Percentiles rank a stretch among this genome's conserved stretches.
Evolutionary conservation across 768 basidiomycete species (phyloP).

Genomic region (Mycena metata): DNA sequence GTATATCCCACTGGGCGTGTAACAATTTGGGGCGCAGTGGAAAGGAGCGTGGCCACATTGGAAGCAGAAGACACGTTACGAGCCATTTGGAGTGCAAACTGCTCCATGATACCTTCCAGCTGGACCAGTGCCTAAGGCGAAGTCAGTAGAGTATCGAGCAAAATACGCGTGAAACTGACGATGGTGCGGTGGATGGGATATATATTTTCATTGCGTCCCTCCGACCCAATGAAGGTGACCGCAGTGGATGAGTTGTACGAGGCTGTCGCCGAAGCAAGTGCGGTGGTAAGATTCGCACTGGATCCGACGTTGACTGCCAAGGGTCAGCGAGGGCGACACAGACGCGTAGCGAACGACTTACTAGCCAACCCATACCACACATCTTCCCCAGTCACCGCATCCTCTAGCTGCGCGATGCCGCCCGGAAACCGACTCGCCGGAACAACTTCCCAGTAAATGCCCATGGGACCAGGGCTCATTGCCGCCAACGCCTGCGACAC

Average conservation of each 20-base stretch:
- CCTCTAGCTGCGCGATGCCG: not conserved
- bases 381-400: not conserved
- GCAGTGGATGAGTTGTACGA: slow-evolving; percentile 11
- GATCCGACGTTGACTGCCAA: slow-evolving; percentile 6
- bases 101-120: slow-evolving; percentile 39
- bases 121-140: not conserved
- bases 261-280: not conserved
- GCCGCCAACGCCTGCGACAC: not conserved
- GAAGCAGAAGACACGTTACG: slow-evolving; percentile 35
- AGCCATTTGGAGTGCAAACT: slow-evolving; percentile 48
- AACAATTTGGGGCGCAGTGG: slow-evolving; percentile 55
- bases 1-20: slow-evolving; percentile 54
- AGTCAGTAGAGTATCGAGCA: not conserved
- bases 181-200: not conserved
- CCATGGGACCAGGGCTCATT: not conserved
- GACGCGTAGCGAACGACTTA: not conserved
- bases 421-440: not conserved
- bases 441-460: not conserved
- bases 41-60: slow-evolving; percentile 48
- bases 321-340: not conserved
- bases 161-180: not conserved
- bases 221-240: slow-evolving; percentile 23
- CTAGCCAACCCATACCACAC: slow-evolving; percentile 6
- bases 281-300: slow-evolving; percentile 4
- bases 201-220: slow-evolving; percentile 23